Evolutionary conservation across 768 basidiomycete genomes (phyloP).

Genomic region (Hygrocybe coccinea): DNA sequence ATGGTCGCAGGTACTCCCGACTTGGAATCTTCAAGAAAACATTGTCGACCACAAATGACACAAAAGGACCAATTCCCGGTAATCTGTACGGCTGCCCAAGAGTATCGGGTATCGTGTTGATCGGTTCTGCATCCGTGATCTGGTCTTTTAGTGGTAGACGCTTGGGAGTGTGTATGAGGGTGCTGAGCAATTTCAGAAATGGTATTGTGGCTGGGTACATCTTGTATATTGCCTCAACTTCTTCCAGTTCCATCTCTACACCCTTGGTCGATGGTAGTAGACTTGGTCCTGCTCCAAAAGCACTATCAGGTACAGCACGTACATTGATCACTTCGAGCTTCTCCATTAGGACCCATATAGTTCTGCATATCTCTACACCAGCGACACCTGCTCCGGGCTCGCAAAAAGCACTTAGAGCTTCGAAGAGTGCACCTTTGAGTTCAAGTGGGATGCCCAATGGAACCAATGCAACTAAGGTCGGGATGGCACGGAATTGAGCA

Average conservation of each 20-base stretch:
- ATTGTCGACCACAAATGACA: constrained; percentile 83
- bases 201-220: constrained; percentile 87
- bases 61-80: constrained; percentile 77
- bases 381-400: constrained; percentile 67
- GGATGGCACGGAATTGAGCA: constrained; percentile 74
- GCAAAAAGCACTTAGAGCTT: constrained; percentile 78
- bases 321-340: constrained; percentile 79
- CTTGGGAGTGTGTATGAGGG: constrained; percentile 80
- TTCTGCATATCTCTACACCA: constrained; percentile 76
- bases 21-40: constrained; percentile 74
- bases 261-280: constrained; percentile 59
- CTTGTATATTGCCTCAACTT: constrained; percentile 73
- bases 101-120: constrained; percentile 73
- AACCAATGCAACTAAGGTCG: constrained; percentile 71
- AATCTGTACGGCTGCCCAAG: constrained; percentile 77
- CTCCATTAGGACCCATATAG: constrained; percentile 83
- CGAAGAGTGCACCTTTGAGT: constrained; percentile 80
- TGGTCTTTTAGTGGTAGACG: constrained; percentile 58
- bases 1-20: constrained; percentile 68
- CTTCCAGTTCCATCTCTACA: constrained; percentile 81
- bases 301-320: constrained; percentile 38
- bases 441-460: constrained; percentile 83
- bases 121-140: constrained; percentile 51
- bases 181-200: constrained; percentile 76
- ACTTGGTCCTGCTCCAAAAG: constrained; percentile 34